Evolutionary conservation across 2,329 filamentous ascomycete genomes (phyloP), one percentile per base, ranked within the genome.

Genomic region (Fusarium sp.): DNA sequence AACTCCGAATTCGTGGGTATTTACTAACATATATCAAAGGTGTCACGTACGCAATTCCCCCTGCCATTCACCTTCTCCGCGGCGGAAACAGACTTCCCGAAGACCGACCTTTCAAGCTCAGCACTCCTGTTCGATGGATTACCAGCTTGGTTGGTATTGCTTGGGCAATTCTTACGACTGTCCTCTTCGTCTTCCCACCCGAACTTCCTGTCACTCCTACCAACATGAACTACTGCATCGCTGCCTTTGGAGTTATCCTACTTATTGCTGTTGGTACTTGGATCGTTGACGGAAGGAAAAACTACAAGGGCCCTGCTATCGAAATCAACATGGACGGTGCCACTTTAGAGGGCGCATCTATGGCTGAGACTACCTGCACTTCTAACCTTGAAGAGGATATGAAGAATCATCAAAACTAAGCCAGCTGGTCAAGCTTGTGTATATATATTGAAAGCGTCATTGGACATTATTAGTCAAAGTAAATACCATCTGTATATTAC

Each of bases 131-230:
- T 2, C 77, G 81, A 34, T 83, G 82, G 82, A 63, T 75, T 6
- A 63, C 74, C 54, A 79, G 81, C 59, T 60, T 77, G 31, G 59
- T 78, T 28, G 91, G 91, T 7, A 83, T 94, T 46, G 81, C 81
- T 0, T 94, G 91, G 79, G 87, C 90, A 2, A 80, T 88, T 14
- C 77, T 94, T n/a, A 94, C 91, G 0, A 93, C 91, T 0, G 88
- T 93, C 1, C 83, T 94, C 1, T 94, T 94, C 79, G 84, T 93
- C 20, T 93, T 94, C 78, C 92, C 92, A 5, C 91, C 92, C 0
- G 85, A 84, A 9, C 74, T 90, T 6, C 90, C 90, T 0, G 89
- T 91, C 3, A 88, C 88, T 0, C 83, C 85, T 0, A 87, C 81
- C 70, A 93, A 87, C 79, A 94, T 94, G 91, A 94, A 86, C 73